Evolutionary conservation across 2,329 filamentous ascomycete genomes (phyloP).

Genomic region (Fusarium sp.): DNA sequence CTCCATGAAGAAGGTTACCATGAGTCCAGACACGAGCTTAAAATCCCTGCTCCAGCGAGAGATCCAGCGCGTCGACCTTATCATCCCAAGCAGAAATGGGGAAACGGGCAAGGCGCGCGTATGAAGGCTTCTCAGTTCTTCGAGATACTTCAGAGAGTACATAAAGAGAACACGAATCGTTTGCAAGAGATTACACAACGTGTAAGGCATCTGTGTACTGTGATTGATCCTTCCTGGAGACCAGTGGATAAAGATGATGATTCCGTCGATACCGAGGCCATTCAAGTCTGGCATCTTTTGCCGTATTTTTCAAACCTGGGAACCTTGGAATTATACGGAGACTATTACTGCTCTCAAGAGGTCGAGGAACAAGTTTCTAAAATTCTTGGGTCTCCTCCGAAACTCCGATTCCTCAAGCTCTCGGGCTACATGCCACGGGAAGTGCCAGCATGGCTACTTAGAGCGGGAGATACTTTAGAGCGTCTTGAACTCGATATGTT

Average conservation of each 20-base stretch:
- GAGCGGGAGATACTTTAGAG: background rate
- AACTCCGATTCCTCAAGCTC: slow-evolving; percentile 20
- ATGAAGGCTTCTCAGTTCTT: slow-evolving; percentile 7
- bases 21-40: background rate
- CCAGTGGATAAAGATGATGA: rapidly evolving
- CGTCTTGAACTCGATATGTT: slow-evolving; percentile 28
- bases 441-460: slow-evolving; percentile 18
- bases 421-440: slow-evolving; percentile 6
- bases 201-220: slow-evolving; percentile 4
- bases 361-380: background rate
- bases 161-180: background rate
- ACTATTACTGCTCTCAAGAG: rapidly evolving
- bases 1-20: slow-evolving; percentile 19
- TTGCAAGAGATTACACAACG: background rate
- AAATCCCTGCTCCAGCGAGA: background rate
- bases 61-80: background rate
- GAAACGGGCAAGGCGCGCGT: background rate
- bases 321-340: slow-evolving; percentile 15
- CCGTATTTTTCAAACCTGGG: slow-evolving; percentile 19
- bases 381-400: background rate
- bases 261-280: background rate
- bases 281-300: slow-evolving; percentile 20
- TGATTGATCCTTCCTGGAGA: background rate
- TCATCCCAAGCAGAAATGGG: background rate
- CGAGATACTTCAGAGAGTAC: background rate